Evolutionary conservation across 257 asterid genomes (phyloP).

Genomic region (Lycium barbarum): DNA sequence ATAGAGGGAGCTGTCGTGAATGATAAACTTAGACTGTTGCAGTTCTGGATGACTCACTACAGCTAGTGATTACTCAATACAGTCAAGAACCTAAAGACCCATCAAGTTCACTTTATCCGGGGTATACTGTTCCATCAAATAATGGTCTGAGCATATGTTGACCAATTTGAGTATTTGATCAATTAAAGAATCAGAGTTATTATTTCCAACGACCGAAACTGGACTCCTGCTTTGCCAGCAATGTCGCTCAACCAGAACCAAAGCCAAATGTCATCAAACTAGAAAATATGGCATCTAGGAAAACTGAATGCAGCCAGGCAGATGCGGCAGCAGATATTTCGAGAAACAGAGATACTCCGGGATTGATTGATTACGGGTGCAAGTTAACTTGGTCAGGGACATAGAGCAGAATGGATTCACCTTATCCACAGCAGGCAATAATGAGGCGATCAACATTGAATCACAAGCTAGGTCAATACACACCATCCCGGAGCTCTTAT

Average conservation of each 20-base stretch:
- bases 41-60: slow-evolving; percentile 19
- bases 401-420: slow-evolving; percentile 25
- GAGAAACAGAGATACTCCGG: not conserved
- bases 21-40: slow-evolving; percentile 1
- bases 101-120: not conserved
- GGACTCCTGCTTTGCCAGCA: slow-evolving; percentile 16
- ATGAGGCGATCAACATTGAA: slow-evolving; percentile 4
- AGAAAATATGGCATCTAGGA: not conserved
- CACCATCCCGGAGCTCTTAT: slow-evolving; percentile 6
- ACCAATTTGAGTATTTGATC: slow-evolving; percentile 33
- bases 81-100: slow-evolving; percentile 3
- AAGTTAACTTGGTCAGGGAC: not conserved
- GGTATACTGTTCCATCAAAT: slow-evolving; percentile 5
- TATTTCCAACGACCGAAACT: not conserved
- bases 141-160: slow-evolving; percentile 38
- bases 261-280: slow-evolving; percentile 22
- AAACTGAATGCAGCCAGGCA: slow-evolving; percentile 31
- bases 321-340: slow-evolving; percentile 9
- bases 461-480: slow-evolving; percentile 29
- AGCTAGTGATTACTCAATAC: not conserved
- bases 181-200: not conserved
- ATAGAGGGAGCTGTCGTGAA: slow-evolving; percentile 5
- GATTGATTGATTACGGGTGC: slow-evolving; percentile 25
- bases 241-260: slow-evolving; percentile 14
- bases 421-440: not conserved